These are phyloP conservation scores for Suillus luteus DNA, from an alignment of 768 basidiomycete genomes.

Conservation along the genomic window DNA sequence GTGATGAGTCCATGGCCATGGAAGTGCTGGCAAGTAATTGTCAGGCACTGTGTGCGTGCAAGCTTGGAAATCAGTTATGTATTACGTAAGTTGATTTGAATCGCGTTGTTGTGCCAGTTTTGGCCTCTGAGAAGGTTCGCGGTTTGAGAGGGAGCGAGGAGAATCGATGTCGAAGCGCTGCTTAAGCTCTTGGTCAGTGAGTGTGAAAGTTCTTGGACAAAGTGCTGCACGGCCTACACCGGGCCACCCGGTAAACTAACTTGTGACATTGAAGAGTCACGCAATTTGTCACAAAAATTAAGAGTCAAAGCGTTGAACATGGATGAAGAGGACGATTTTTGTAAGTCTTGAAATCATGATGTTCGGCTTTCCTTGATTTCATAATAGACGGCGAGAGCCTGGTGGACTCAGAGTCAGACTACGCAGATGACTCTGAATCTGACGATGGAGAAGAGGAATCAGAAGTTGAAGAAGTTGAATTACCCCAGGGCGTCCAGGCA, in stretches of 20 bases:
- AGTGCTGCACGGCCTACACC: conserved; percentile 1
- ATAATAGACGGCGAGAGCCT: conserved; percentile 42
- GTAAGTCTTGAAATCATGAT: conserved; percentile 42
- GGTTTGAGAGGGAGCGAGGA: not conserved
- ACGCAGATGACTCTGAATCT: conserved; percentile 5
- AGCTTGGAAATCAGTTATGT: not conserved
- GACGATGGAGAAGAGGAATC: conserved; percentile 14
- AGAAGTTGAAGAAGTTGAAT: conserved; percentile 37
- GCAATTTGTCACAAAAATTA: not conserved
- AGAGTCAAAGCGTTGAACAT: conserved; percentile 5
- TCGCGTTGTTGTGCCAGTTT: conserved; percentile 4
- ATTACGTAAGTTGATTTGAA: conserved; percentile 10
- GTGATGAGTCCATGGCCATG: conserved; percentile 57
- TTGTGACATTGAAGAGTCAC: not conserved
- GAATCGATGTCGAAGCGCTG: not conserved
- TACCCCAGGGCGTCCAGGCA: conserved; percentile 29
- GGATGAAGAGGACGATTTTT: conserved; percentile 19
- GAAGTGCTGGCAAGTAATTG: not conserved
- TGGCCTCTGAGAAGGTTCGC: not conserved
- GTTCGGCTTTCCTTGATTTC: conserved; percentile 35
- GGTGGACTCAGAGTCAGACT: conserved; percentile 38
- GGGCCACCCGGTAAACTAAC: not conserved
- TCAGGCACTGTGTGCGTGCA: not conserved
- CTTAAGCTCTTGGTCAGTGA: not conserved
- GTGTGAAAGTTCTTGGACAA: not conserved